Evolutionary conservation across 1,284 basidiomycete species (phyloP), one percentile per base, ranked within the genome.

Genomic region (Trichosporon faecale): DNA sequence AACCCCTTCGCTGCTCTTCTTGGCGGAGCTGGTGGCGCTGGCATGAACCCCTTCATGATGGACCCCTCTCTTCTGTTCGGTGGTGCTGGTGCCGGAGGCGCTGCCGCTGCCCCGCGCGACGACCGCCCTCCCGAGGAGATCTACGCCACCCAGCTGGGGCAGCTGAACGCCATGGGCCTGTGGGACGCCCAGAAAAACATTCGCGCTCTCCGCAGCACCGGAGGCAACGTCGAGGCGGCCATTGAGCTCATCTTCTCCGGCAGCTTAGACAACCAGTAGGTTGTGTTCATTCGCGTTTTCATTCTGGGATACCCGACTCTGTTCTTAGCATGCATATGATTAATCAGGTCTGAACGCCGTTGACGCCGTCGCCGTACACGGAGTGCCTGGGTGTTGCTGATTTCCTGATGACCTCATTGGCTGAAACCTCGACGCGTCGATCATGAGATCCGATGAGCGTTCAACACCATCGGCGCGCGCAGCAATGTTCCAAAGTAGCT

Each of bases 201-300:
- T n/a, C 87, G 93, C 21, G 93, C 94, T 9, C 84, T 96, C 67
- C 86, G 93, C 31, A 91, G 91, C 63, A 95, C 93, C 0, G 93
- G 89, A 23, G 94, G 94, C 5, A 94, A 95, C 77, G 92, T 96
- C 33, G 89, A 95, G 80, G 88, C 90, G 29, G 93, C 94, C 46
- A 92, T 96, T 76, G 94, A 95, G 84, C 93, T 95, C 79, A 94
- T 96, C 75, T 87, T 96, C 71, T 84, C 86, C 61, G 92, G 92
- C 1, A 78, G 79, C 69, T 64, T 81, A n/a, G 80, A 77, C 65
- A 66, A 68, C 67, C 35, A 66, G 52, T 52, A 37, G 44, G 16
- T n/a, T 21, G 18, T n/a, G 35, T 27, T 64, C 35, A 25, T 64
- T 61, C 29, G 23, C 57, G 57, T 61, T 61, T 60, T 31, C 27